Evolutionary conservation across 305 asterid genomes (phyloP), one percentile per base, ranked within the genome.

Genomic region (Solanum hybrid): DNA sequence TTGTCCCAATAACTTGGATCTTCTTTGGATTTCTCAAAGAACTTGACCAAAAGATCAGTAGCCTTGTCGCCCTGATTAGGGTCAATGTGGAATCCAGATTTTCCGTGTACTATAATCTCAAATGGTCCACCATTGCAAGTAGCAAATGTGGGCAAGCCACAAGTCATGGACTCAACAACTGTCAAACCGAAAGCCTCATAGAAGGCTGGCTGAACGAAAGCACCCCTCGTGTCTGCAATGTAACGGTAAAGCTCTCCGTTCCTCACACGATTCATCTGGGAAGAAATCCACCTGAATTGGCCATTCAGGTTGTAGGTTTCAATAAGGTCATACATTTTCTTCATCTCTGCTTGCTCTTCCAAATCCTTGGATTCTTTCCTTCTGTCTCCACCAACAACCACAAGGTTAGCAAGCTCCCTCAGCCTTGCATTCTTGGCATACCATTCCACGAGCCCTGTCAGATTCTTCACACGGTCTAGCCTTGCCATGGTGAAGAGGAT

Each of bases 401-500:
- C 97, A 13, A 96, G 95, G 92, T 96, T 95, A 22, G 87, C 96
- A 80, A 95, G 37, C 85, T 94, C 95, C 89, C 98, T 91, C 31
- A 96, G 96, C 80, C 90, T 93, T 4, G 96, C 92, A 83, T 90
- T 96, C 95, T 96, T 96, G 88, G 97, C 98, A 5, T 93, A 96
- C 90, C 96, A 87, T 79, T 96, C 98, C 10, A 96, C 98, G 1
- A 96, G 95, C 10, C 98, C 98, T 0, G 98, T 95, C 24, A 96
- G 38, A 92, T 96, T 96, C 93, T 96, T 96, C 77, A 96, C 98
- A 1, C 96, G 93, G 90, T 96, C 98, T 87, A 96, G 87, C 65
- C 98, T 92, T 37, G 98, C 98, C 98, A 96, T 96, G 72, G 98
- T 94, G 94, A 96, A 96, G 31, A 96, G 5, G 38, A 96, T 95